Evolutionary conservation across 306 rosid genomes (phyloP).

Genomic region (Vigna nakashimae): DNA sequence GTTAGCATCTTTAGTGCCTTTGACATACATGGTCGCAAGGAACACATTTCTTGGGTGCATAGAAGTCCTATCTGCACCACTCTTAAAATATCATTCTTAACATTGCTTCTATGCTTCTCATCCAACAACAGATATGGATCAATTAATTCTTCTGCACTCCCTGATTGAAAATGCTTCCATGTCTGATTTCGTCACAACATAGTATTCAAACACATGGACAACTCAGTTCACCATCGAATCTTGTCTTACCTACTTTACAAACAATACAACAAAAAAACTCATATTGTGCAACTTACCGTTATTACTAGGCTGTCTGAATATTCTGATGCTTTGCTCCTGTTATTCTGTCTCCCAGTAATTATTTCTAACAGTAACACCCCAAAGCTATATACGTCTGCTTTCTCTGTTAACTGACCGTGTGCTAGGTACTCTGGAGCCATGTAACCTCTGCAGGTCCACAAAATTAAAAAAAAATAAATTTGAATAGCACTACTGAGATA

Average conservation of each 20-base stretch:
- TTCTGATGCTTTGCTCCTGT: conserved; percentile 66
- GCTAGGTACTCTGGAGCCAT: conserved; percentile 95
- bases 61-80: conserved; percentile 74
- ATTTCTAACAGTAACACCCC: conserved; percentile 74
- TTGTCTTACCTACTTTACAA: background rate
- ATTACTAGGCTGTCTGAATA: conserved; percentile 67
- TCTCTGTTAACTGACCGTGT: conserved; percentile 81
- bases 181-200: conserved; percentile 51
- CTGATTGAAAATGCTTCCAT: conserved; percentile 76
- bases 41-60: conserved; percentile 78
- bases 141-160: conserved; percentile 56
- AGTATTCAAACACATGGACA: background rate
- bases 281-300: conserved; percentile 47
- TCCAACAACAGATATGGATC: conserved; percentile 63
- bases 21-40: conserved; percentile 75
- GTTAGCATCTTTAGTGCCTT: conserved; percentile 68
- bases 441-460: conserved; percentile 61
- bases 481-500: background rate
- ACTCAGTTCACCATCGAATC: conserved; percentile 24
- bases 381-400: conserved; percentile 76
- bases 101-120: conserved; percentile 40
- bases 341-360: conserved; percentile 66
- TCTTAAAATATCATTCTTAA: conserved; percentile 59
- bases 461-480: background rate
- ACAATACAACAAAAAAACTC: background rate